A percentile compares a stretch with the other conserved stretches of the same genome.
phyloP scores from a whole-genome alignment of 345 rosid genomes.

The Melaleuca quinquenervia region DNA sequence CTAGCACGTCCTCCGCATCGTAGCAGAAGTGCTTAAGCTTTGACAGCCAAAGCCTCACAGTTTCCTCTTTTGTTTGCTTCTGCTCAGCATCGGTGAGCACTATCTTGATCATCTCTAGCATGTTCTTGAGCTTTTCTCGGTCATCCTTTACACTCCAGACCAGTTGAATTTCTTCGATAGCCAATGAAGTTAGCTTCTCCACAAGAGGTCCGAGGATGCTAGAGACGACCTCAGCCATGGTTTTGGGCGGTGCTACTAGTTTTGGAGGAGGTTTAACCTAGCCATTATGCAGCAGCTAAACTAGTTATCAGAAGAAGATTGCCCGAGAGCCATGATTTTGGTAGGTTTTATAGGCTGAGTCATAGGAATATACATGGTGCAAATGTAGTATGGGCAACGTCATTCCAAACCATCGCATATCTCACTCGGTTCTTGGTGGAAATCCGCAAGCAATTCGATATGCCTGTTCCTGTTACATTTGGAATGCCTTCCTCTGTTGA shows the following conservation, averaged over 20 bases:
- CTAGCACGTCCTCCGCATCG: slow-evolving; percentile 10
- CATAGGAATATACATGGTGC: not conserved
- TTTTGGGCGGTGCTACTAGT: not conserved
- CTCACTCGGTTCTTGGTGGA: not conserved
- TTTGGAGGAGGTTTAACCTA: not conserved
- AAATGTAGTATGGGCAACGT: not conserved
- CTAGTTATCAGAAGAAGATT: not conserved
- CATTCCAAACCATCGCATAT: not conserved
- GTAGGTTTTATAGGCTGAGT: not conserved
- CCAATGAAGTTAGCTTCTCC: not conserved
- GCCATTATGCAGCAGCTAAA: not conserved
- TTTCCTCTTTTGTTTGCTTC: not conserved
- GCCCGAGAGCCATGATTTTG: not conserved
- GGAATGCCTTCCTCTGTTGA: not conserved
- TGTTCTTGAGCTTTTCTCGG: not conserved
- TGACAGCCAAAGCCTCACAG: not conserved
- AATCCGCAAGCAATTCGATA: not conserved
- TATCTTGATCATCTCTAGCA: not conserved
- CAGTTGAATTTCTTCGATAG: not conserved
- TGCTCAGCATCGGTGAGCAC: slow-evolving; percentile 10
- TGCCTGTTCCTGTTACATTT: not conserved
- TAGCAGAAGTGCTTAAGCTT: slow-evolving; percentile 1
- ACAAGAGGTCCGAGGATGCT: not conserved
- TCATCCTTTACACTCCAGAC: not conserved
- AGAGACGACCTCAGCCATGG: not conserved